These are phyloP conservation scores for Neoboletus brunneissimus DNA, from an alignment of 768 basidiomycete genomes.

Conservation along the genomic window DNA sequence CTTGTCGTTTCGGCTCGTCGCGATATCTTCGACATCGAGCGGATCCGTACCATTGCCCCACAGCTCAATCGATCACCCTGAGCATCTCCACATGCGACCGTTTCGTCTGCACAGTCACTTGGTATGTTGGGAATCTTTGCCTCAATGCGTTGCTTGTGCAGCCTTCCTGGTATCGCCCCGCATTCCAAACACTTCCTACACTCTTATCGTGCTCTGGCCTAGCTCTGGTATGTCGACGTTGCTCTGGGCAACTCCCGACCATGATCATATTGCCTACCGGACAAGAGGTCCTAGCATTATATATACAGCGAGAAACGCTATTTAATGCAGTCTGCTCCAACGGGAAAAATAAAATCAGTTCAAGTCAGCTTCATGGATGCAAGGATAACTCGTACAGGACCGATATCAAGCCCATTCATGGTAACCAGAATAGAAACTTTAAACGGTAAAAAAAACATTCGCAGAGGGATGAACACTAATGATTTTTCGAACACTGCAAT, in stretches of 20 bases:
- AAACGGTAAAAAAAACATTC: not conserved
- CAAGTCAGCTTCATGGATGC: not conserved
- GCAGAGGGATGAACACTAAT: not conserved
- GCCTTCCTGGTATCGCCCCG: not conserved
- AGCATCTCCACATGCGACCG: not conserved
- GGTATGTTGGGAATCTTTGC: not conserved
- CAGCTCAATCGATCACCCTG: not conserved
- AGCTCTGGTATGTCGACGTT: not conserved
- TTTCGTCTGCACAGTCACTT: not conserved
- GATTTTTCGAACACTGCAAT: not conserved
- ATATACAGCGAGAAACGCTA: conserved; percentile 9
- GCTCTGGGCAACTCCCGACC: not conserved
- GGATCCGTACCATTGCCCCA: not conserved
- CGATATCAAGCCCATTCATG: not conserved
- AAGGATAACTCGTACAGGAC: not conserved
- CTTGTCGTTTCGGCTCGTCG: not conserved
- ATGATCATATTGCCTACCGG: too few species aligned
- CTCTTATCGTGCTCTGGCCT: not conserved
- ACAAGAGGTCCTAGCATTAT: not conserved
- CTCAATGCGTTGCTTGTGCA: not conserved
- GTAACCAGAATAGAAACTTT: not conserved
- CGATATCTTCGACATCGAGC: not conserved
- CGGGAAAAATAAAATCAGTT: not conserved
- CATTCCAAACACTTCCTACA: not conserved
- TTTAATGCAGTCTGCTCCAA: not conserved